Conservation (phyloP, 2,329 filamentous ascomycete genomes). For the Parastagonospora nodorum region DNA sequence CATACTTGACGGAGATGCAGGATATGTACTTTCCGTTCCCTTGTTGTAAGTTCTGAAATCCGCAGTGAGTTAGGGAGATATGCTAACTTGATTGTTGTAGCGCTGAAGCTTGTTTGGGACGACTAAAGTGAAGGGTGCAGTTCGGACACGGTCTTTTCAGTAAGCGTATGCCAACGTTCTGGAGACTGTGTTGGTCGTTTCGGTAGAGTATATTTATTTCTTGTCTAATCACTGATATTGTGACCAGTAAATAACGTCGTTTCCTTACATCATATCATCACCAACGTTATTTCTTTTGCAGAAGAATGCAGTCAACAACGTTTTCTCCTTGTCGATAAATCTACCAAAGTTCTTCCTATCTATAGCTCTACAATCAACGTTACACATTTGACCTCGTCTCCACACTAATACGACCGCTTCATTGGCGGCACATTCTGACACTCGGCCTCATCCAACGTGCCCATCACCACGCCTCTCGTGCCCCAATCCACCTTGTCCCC, state of each 20-base stretch:
- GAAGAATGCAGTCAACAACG: no score
- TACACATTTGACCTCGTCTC: background rate
- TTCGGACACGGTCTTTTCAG: background rate
- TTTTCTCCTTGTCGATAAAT: background rate
- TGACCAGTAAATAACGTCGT: background rate
- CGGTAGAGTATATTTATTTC: background rate
- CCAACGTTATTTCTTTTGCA: background rate
- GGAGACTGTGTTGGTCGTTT: background rate
- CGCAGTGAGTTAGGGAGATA: background rate
- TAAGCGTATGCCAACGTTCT: conserved; percentile 3
- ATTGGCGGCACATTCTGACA: conserved; percentile 46
- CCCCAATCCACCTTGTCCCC: conserved; percentile 49
- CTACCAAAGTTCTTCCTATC: background rate
- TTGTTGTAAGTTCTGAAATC: conserved; percentile 47
- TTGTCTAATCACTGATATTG: background rate
- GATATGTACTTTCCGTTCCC: conserved; percentile 55
- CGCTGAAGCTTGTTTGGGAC: conserved; percentile 39
- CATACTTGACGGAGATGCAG: conserved; percentile 55
- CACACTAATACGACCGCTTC: conserved; percentile 42
- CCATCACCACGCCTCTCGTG: conserved; percentile 50
- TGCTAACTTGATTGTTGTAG: conserved; percentile 20
- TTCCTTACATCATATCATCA: background rate
- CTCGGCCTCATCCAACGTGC: conserved; percentile 53
- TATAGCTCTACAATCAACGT: background rate
- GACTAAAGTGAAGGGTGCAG: conserved; percentile 6